A percentile compares a stretch with the other conserved stretches of the same genome.
Conservation (phyloP, 2,329 filamentous ascomycete genomes). For the Scedosporium minutisporum region DNA sequence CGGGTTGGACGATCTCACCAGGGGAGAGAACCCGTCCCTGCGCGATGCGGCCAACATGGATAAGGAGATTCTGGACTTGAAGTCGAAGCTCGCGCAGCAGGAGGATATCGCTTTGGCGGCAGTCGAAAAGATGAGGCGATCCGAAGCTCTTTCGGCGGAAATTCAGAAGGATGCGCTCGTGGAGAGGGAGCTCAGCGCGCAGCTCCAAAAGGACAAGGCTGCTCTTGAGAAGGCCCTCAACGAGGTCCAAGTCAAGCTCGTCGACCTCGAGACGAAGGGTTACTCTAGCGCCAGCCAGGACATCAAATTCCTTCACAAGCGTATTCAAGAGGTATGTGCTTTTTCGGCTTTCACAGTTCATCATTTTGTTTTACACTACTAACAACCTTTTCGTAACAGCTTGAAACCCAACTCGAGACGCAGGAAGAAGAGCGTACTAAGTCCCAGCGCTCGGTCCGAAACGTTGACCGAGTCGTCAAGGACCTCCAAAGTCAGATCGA, state of each 20-base stretch:
- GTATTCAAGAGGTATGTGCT: slow-evolving; percentile 79
- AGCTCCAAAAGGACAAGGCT: slow-evolving; percentile 83
- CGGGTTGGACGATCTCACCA: slow-evolving; percentile 77
- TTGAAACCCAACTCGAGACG: slow-evolving; percentile 77
- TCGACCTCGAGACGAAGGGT: slow-evolving; percentile 94
- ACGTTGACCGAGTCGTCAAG: slow-evolving; percentile 87
- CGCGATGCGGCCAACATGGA: slow-evolving; percentile 84
- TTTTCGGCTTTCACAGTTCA: not conserved
- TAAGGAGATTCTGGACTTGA: slow-evolving; percentile 80
- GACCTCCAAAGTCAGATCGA: slow-evolving; percentile 89
- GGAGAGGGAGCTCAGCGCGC: slow-evolving; percentile 72
- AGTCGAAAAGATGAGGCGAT: slow-evolving; percentile 92
- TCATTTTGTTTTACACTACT: slow-evolving; percentile 2
- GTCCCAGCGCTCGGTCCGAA: slow-evolving; percentile 79
- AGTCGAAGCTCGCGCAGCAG: slow-evolving; percentile 79
- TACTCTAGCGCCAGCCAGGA: slow-evolving; percentile 92
- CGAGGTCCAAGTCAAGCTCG: slow-evolving; percentile 78
- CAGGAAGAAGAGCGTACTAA: slow-evolving; percentile 71
- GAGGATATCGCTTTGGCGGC: slow-evolving; percentile 87
- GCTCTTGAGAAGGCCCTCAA: slow-evolving; percentile 81
- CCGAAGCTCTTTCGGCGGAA: slow-evolving; percentile 77
- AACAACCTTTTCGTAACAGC: slow-evolving; percentile 39
- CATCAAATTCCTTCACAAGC: slow-evolving; percentile 86
- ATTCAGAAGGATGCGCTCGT: slow-evolving; percentile 85
- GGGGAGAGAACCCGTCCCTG: slow-evolving; percentile 76